phyloP scores from a whole-genome alignment of 2,329 filamentous ascomycete genomes.

The Ambrosiella cleistominuta region DNA sequence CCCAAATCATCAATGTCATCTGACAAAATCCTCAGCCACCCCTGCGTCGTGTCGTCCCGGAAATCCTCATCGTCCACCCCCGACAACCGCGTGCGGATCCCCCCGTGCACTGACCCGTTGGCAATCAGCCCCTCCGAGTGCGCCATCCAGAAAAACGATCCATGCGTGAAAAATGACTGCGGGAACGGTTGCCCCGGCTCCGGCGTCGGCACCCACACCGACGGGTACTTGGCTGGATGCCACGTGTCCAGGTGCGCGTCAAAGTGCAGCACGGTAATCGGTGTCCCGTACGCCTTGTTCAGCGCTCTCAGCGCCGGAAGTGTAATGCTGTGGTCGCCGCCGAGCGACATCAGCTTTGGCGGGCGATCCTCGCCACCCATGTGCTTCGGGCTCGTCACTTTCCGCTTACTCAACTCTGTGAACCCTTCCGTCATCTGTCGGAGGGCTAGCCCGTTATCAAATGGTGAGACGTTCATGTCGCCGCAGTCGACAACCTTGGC shows the following conservation, averaged over 20 bases:
- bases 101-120: constrained; percentile 64
- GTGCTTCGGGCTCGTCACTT: constrained; percentile 18
- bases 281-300: constrained; percentile 40
- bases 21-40: constrained; percentile 58
- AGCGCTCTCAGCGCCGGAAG: constrained; percentile 52
- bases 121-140: constrained; percentile 62
- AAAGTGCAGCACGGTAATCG: constrained; percentile 57
- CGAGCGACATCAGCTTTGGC: constrained; percentile 50
- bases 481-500: constrained; percentile 73
- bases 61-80: constrained; percentile 47
- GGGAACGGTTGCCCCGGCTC: constrained; percentile 17
- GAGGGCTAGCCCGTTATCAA: constrained; percentile 69
- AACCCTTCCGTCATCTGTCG: constrained; percentile 73
- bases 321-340: constrained; percentile 56
- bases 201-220: constrained; percentile 45
- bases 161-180: constrained; percentile 56
- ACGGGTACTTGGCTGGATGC: constrained; percentile 67
- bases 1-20: constrained; percentile 81
- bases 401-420: constrained; percentile 40
- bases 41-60: constrained; percentile 51
- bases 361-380: constrained; percentile 14
- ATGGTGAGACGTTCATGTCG: constrained; percentile 71
- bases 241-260: constrained; percentile 69
- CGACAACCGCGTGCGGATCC: constrained; percentile 58
- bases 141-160: constrained; percentile 83